Base-by-base conservation (phyloP, 768 basidiomycete species). In the Phanerodontia chrysosporium region DNA sequence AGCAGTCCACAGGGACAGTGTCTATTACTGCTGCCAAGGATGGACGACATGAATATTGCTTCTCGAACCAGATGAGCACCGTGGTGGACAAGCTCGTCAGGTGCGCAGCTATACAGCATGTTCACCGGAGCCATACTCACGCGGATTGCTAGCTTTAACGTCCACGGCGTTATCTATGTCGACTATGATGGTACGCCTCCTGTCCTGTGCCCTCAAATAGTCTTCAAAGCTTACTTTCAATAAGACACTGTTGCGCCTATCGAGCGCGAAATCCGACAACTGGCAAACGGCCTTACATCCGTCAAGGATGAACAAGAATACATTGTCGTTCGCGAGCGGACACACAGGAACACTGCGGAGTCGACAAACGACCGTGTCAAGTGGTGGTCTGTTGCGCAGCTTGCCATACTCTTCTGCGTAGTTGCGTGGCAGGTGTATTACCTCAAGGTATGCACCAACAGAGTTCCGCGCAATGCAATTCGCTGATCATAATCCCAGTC, bases 221-320 rank as follows among this genome's bases (percentile, higher is more conserved):
- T n/a, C n/a, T n/a, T n/a, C 14, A 30, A 49, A 60, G 42, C 14
- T 6, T 6, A 18, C 55, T n/a, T 22, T 45, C n/a, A n/a, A n/a
- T n/a, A n/a, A 82, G 92, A 92, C 65, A 80, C 87, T 18, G 90
- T 96, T 58, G 95, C 96, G 10, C 97, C 97, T 7, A 92, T 99
- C 52, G 97, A 99, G 72, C 86, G 90, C 58, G 96, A 98, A 80
- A 95, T 98, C 62, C 87, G 97, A 22, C 76, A 82, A 29, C 76
- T 99, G 27, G 85, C 92, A 14, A 83, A 84, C 55, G 93, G 89
- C 9, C 76, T 98, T 51, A 82, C 89, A 57, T 76, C 90, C 10
- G 95, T 99, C 64, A 98, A 98, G 76, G 97, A 99, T 68, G 97
- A 99, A 72, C 96, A 98, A 71, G 97, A 98, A 74, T 99, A 99